Evolutionary conservation across 176 grass and related monocot species (phyloP), one percentile per base, ranked within the genome.

Genomic region (Avena sativa): DNA sequence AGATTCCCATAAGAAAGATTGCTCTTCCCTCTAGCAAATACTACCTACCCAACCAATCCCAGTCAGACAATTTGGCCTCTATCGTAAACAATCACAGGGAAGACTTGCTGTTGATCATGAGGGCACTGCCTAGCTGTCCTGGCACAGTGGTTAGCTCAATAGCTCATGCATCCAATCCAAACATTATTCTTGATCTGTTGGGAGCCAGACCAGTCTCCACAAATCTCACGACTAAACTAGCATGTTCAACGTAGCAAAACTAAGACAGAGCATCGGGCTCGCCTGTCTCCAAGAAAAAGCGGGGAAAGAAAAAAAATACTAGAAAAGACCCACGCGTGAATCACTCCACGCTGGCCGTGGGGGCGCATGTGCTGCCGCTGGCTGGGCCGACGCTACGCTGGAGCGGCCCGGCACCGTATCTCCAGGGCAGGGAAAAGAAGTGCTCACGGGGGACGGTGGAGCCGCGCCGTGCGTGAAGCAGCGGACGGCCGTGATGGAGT

Each of bases 321-420:
- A 26, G 19, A 8, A 11, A 17, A 38, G 34, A 25, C 23, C 62
- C 84, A 77, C 74, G 74, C 11, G 56, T 87, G 85, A 84, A 82
- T 90, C 88, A 85, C 76, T 80, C 86, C 91, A 86, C 78, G 78
- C 88, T 93, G 88, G 84, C 81, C 23, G 68, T 17, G 47, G 64
- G 21, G 61, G 30, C 38, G 65, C 82, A 65, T 85, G 91, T 76
- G 81, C 74, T 50, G 82, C 58, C 46, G 81, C 21, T 48, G 84
- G 82, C 17, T 47, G 84, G 38, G 75, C 59, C 72, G 21, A 52
- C 13, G 48, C 13, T 43, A 86, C 66, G 72, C 80, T 87, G 84
- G 90, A 86, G 60, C 76, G 58, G 87, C 40, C 59, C 75, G 49
- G 60, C 59, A 60, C 80, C 76, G 91, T 84, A 81, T 92, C 91